Evolutionary conservation across 2,329 filamentous ascomycete genomes (phyloP).

Genomic region (Rutstroemia sp.): DNA sequence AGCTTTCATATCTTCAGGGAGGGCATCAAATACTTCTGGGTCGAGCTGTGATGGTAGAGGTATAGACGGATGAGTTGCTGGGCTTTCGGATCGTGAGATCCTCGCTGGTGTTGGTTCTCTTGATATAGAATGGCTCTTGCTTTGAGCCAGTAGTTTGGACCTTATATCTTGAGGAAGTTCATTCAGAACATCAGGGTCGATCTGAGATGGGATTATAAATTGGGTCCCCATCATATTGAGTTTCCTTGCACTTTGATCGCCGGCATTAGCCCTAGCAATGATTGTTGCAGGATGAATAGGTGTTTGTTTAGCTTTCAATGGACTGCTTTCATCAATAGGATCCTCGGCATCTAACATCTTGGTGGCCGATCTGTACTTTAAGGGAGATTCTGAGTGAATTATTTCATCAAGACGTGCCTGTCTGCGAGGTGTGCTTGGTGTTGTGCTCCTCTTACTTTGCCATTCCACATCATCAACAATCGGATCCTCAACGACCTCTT

Average conservation of each 20-base stretch:
- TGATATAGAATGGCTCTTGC: conserved; percentile 23
- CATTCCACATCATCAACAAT: conserved; percentile 40
- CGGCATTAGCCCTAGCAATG: conserved; percentile 40
- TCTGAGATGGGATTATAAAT: conserved; percentile 79
- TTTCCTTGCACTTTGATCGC: conserved; percentile 48
- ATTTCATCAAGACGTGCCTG: conserved; percentile 13
- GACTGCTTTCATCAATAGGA: conserved; percentile 47
- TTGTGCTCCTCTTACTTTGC: conserved; percentile 26
- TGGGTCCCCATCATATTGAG: conserved; percentile 84
- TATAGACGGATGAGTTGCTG: not conserved
- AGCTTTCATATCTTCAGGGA: conserved; percentile 78
- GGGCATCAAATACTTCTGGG: conserved; percentile 70
- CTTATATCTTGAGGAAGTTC: conserved; percentile 81
- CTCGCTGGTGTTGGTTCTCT: conserved; percentile 26
- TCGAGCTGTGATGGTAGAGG: conserved; percentile 67
- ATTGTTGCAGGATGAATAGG: conserved; percentile 45
- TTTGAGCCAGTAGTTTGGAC: conserved; percentile 61
- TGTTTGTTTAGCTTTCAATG: conserved; percentile 41
- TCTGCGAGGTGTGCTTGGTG: conserved; percentile 12
- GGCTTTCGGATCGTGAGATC: conserved; percentile 28
- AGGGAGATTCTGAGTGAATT: conserved; percentile 23
- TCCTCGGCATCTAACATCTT: conserved; percentile 30
- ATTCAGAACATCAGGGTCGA: conserved; percentile 73
- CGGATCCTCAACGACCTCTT: conserved; percentile 32
- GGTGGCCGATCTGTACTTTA: conserved; percentile 16